These are phyloP conservation scores for Macadamia tetraphylla DNA, from an alignment of 164 flowering plant species.

Conservation along the genomic window DNA sequence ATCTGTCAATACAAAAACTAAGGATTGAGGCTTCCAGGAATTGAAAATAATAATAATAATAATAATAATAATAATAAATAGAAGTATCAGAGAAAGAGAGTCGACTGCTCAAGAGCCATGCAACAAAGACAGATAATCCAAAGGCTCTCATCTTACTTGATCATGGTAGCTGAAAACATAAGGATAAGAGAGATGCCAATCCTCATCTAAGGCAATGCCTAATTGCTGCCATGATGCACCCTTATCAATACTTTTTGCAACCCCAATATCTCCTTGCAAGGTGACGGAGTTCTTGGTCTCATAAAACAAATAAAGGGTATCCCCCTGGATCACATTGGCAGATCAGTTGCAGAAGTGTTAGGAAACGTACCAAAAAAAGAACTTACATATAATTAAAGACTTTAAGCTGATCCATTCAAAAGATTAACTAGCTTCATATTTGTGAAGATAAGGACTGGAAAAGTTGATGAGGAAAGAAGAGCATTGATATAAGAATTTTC, in stretches of 20 bases:
- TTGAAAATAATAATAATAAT: too few relatives aligned
- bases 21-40: too few relatives aligned
- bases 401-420: too few relatives aligned
- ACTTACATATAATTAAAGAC: too few relatives aligned
- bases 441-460: too few relatives aligned
- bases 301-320: constrained; percentile 54
- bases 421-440: too few relatives aligned
- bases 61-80: too few relatives aligned
- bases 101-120: neutral
- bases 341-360: too few relatives aligned
- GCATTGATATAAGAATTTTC: too few relatives aligned
- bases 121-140: neutral
- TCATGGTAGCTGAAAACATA: constrained; percentile 58
- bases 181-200: constrained; percentile 92
- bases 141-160: constrained; percentile 39
- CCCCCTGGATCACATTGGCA: constrained; percentile 36
- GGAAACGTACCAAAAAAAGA: too few relatives aligned
- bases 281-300: constrained; percentile 74
- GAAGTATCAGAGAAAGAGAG: neutral
- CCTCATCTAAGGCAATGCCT: constrained; percentile 80
- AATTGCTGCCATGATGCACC: constrained; percentile 80
- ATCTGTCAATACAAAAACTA: constrained; percentile 33
- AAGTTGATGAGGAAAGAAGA: too few relatives aligned
- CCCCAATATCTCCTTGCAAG: constrained; percentile 83
- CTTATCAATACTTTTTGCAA: constrained; percentile 61